These are phyloP conservation scores for Hippophae gyantsensis DNA, from an alignment of 306 rosid genomes.

Conservation along the genomic window DNA sequence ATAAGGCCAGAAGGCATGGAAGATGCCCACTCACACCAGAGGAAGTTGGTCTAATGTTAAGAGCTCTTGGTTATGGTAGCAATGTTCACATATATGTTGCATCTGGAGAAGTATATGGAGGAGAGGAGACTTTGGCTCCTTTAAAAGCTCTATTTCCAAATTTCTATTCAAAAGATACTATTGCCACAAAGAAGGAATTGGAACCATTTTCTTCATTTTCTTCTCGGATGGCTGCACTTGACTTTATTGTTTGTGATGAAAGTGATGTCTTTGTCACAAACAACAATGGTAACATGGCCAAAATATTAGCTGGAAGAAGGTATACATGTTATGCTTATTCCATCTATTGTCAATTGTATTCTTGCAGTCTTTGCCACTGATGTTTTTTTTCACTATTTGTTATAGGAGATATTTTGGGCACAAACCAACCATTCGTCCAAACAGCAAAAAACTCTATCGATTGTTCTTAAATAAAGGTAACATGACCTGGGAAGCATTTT, in stretches of 20 bases:
- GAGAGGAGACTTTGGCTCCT: constrained; percentile 87
- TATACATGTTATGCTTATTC: constrained; percentile 19
- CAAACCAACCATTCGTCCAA: constrained; percentile 98
- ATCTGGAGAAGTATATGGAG: constrained; percentile 94
- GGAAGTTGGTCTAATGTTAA: constrained; percentile 98
- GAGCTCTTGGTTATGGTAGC: constrained; percentile 88
- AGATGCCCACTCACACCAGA: constrained; percentile 97
- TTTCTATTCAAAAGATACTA: constrained; percentile 77
- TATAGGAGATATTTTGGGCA: constrained; percentile 92
- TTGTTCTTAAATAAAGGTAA: constrained; percentile 60
- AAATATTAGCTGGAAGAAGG: constrained; percentile 95
- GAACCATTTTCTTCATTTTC: constrained; percentile 79
- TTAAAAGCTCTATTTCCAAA: constrained; percentile 80
- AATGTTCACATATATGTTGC: constrained; percentile 94
- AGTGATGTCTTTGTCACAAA: constrained; percentile 97
- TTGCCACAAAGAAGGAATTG: constrained; percentile 73
- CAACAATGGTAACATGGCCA: constrained; percentile 98
- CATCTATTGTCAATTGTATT: constrained; percentile 3
- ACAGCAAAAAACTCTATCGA: constrained; percentile 78
- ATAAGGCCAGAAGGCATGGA: constrained; percentile 93
- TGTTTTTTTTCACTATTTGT: constrained; percentile 18
- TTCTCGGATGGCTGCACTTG: constrained; percentile 99
- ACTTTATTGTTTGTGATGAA: constrained; percentile 86
- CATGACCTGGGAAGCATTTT: constrained; percentile 85
- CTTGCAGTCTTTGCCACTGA: constrained; percentile 11